Percentiles rank a stretch among this genome's conserved stretches.
phyloP scores from a whole-genome alignment of 2,329 filamentous ascomycete genomes.

The Penicillium psychrosexuale region DNA sequence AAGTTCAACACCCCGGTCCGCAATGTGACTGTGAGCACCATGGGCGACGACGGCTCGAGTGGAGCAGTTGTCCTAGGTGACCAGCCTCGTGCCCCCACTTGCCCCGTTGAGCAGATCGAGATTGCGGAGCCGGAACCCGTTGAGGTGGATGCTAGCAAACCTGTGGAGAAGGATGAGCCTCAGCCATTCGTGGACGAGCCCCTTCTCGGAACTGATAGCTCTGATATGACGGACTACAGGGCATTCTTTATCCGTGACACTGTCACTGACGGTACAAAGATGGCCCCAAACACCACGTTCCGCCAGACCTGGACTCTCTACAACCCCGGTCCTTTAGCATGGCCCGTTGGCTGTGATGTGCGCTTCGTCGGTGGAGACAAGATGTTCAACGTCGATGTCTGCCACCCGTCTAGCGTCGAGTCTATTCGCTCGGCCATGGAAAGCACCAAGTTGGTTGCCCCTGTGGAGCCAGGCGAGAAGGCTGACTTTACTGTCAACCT shows the following conservation, averaged over 20 bases:
- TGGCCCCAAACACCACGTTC: conserved; percentile 71
- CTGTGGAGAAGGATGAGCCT: conserved; percentile 5
- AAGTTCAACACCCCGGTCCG: conserved; percentile 94
- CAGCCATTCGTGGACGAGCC: not conserved
- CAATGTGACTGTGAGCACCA: conserved; percentile 80
- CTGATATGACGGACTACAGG: conserved; percentile 39
- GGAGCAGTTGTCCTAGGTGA: conserved; percentile 70
- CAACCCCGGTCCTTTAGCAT: conserved; percentile 74
- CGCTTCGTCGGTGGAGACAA: conserved; percentile 92
- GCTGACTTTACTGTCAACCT: conserved; percentile 79
- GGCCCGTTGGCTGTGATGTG: conserved; percentile 87
- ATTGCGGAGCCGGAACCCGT: conserved; percentile 27
- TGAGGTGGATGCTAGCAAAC: conserved; percentile 21
- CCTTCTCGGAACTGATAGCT: not conserved
- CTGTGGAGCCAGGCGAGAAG: conserved; percentile 70
- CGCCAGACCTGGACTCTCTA: conserved; percentile 87
- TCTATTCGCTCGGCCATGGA: conserved; percentile 76
- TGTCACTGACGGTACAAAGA: conserved; percentile 70
- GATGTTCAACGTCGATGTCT: conserved; percentile 87
- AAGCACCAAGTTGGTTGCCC: conserved; percentile 70
- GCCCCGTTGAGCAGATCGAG: conserved; percentile 6
- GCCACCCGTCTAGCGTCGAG: conserved; percentile 71
- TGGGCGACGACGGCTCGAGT: conserved; percentile 70
- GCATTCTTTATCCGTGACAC: conserved; percentile 75
- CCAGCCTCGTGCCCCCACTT: conserved; percentile 53